These are phyloP conservation scores for Sporobolomyces pararoseus DNA, from an alignment of 768 basidiomycete genomes.

Conservation along the genomic window DNA sequence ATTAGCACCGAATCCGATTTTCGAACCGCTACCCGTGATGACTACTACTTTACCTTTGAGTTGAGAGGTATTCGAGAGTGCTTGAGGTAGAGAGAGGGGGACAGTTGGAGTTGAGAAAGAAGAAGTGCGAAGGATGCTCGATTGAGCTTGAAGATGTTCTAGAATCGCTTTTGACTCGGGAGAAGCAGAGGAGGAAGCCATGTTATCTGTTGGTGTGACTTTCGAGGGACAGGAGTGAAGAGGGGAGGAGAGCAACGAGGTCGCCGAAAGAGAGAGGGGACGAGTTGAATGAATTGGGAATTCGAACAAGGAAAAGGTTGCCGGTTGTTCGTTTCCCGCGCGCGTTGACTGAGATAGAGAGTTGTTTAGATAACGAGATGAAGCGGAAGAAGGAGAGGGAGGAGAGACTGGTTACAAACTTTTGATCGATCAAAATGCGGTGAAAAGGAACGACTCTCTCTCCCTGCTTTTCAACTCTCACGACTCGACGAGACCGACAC, in stretches of 20 bases:
- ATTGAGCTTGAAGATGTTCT: conserved; percentile 6
- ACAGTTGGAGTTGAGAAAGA: background rate
- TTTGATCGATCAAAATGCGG: too few relatives aligned
- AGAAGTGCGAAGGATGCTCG: background rate
- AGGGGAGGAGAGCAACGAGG: background rate
- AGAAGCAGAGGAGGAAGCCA: background rate
- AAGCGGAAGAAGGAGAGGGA: background rate
- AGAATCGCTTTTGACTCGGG: conserved; percentile 1
- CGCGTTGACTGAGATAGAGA: too few relatives aligned
- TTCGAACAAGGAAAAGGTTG: background rate
- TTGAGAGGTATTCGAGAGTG: background rate
- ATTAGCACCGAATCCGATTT: conserved; percentile 16
- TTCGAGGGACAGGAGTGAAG: background rate
- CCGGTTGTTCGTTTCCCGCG: too few relatives aligned
- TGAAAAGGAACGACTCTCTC: too few relatives aligned
- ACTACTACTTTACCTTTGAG: conserved; percentile 31
- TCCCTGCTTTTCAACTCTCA: too few relatives aligned
- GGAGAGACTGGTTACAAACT: too few relatives aligned
- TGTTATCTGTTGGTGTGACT: background rate
- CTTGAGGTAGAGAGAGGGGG: conserved; percentile 11
- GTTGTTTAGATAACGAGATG: background rate
- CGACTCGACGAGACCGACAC: too few relatives aligned
- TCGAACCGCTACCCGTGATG: conserved; percentile 27
- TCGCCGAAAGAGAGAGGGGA: background rate
- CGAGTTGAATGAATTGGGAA: too few relatives aligned